A percentile compares a stretch with the other conserved stretches of the same genome.
These are phyloP conservation scores for Spathaspora sp. DNA, from an alignment of 1,139 yeast genomes.

Conservation along the genomic window DNA sequence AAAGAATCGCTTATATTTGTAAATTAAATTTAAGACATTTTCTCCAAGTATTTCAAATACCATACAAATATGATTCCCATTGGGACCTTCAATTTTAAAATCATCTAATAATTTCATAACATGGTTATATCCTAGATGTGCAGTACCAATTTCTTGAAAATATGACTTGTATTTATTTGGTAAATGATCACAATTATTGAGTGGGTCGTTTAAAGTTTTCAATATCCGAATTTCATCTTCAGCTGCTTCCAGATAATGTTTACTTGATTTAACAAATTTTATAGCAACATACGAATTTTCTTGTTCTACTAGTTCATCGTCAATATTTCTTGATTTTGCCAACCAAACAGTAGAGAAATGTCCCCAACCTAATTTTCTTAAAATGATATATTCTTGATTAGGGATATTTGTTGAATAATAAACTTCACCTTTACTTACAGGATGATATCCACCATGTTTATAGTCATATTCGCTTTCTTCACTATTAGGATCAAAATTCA, in stretches of 20 bases:
- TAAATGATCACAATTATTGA: constrained; percentile 24
- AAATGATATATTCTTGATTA: constrained; percentile 29
- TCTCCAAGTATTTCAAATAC: constrained; percentile 47
- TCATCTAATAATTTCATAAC: constrained; percentile 42
- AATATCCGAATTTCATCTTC: constrained; percentile 41
- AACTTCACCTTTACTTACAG: constrained; percentile 39
- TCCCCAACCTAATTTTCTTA: constrained; percentile 73
- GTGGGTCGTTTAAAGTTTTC: constrained; percentile 20
- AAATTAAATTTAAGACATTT: constrained; percentile 38
- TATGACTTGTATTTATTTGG: constrained; percentile 18
- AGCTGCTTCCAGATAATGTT: constrained; percentile 43
- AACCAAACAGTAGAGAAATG: constrained; percentile 91
- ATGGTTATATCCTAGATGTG: constrained; percentile 40
- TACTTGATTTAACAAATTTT: constrained; percentile 41
- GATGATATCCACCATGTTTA: constrained; percentile 44
- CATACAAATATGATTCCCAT: constrained; percentile 45
- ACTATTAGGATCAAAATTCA: constrained; percentile 32
- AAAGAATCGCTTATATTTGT: constrained; percentile 31
- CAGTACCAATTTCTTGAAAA: constrained; percentile 14
- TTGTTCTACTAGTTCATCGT: constrained; percentile 5
- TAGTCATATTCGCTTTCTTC: constrained; percentile 41
- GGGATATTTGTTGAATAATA: constrained; percentile 30
- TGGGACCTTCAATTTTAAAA: constrained; percentile 41
- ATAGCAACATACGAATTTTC: constrained; percentile 38
- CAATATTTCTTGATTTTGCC: constrained; percentile 46